Percentiles rank a stretch among this genome's conserved stretches.
Evolutionary conservation across 106 monocot genomes (phyloP).

Genomic region (Vanilla planifolia): DNA sequence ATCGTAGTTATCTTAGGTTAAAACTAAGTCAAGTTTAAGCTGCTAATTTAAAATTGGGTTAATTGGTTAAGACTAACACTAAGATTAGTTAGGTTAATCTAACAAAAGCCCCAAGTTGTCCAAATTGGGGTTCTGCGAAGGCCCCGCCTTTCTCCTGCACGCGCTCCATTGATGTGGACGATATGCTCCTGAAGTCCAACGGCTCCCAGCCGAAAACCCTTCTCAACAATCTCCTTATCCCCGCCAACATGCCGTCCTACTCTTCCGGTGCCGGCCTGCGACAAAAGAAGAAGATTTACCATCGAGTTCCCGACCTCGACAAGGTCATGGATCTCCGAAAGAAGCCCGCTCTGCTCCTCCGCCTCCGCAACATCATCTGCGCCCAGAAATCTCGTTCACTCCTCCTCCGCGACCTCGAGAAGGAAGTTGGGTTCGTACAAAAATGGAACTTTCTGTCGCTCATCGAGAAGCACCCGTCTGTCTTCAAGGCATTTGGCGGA

Average conservation of each 20-base stretch:
- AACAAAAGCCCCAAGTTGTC: no score
- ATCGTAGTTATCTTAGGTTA: no score
- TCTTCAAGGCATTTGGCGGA: conserved; percentile 77
- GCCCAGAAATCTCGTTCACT: conserved; percentile 32
- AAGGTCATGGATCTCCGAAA: conserved; percentile 80
- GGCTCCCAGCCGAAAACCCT: background rate
- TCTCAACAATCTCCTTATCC: background rate
- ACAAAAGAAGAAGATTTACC: conserved; percentile 85
- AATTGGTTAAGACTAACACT: no score
- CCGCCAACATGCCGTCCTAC: conserved; percentile 22
- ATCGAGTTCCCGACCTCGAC: conserved; percentile 75
- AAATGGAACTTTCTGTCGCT: conserved; percentile 80
- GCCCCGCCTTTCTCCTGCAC: no score
- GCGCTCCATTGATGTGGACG: no score
- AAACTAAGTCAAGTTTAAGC: no score
- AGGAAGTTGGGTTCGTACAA: conserved; percentile 80
- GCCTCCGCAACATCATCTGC: conserved; percentile 46
- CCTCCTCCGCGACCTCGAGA: conserved; percentile 90
- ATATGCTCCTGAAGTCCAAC: conserved; percentile 8
- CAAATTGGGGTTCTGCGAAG: no score
- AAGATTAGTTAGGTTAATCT: no score
- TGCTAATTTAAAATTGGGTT: no score
- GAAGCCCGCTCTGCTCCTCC: conserved; percentile 66
- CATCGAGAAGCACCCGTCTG: conserved; percentile 60
- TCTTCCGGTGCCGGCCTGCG: conserved; percentile 33